Evolutionary conservation across 257 asterid species (phyloP).

Genomic region (Penstemon barbatus): DNA sequence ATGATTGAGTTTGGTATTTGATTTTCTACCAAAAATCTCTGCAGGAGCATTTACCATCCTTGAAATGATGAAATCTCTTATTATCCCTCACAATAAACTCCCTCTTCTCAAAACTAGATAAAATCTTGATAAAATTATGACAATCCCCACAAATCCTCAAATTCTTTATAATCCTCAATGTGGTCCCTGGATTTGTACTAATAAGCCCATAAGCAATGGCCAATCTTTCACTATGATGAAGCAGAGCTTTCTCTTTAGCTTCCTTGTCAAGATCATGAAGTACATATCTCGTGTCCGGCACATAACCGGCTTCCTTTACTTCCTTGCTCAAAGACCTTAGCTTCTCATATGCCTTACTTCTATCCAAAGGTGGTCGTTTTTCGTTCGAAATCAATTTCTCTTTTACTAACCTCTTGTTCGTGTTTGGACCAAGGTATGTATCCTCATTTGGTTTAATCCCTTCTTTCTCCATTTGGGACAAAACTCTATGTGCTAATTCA

Average conservation of each 20-base stretch:
- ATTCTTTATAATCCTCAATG: slow-evolving; percentile 49
- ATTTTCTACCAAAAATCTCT: slow-evolving; percentile 46
- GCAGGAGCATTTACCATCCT: slow-evolving; percentile 49
- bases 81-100: slow-evolving; percentile 48
- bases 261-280: slow-evolving; percentile 44
- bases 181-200: slow-evolving; percentile 41
- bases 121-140: slow-evolving; percentile 47
- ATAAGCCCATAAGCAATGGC: slow-evolving; percentile 51
- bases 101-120: slow-evolving; percentile 43
- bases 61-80: slow-evolving; percentile 57
- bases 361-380: slow-evolving; percentile 21
- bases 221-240: slow-evolving; percentile 48
- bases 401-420: background rate
- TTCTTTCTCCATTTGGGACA: slow-evolving; percentile 24
- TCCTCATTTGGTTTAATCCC: slow-evolving; percentile 19
- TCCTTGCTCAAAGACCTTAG: slow-evolving; percentile 31
- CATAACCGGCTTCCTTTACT: slow-evolving; percentile 41
- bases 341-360: slow-evolving; percentile 37
- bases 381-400: slow-evolving; percentile 4
- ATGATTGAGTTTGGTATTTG: too few relatives aligned
- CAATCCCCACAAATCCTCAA: slow-evolving; percentile 55
- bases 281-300: slow-evolving; percentile 41
- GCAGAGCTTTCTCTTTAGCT: slow-evolving; percentile 45
- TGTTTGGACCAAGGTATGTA: slow-evolving; percentile 26
- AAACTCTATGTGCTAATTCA: slow-evolving; percentile 35